A percentile compares a stretch with the other conserved stretches of the same genome.
phyloP scores from a whole-genome alignment of 2,329 filamentous ascomycete genomes.

The Trichophyton mentagrophytes region DNA sequence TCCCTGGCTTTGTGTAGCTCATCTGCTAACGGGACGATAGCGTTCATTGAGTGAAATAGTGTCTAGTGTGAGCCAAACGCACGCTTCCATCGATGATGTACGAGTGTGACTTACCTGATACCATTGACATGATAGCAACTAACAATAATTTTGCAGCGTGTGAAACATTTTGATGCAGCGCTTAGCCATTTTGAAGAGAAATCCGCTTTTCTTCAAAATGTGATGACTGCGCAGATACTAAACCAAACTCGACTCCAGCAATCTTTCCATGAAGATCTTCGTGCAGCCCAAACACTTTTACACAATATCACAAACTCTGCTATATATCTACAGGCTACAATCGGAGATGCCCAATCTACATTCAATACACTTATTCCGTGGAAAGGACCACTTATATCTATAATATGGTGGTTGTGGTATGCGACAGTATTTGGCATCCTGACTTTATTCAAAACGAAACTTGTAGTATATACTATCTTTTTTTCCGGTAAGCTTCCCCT shows the following conservation, averaged over 20 bases:
- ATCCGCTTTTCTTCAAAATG: conserved; percentile 22
- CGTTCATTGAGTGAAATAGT: conserved; percentile 15
- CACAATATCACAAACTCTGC: conserved; percentile 16
- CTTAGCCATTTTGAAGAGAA: conserved; percentile 24
- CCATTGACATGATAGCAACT: not conserved
- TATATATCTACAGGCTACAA: conserved; percentile 13
- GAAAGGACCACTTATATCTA: not conserved
- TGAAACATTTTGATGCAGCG: conserved; percentile 22
- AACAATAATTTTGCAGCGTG: conserved; percentile 22
- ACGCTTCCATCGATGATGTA: conserved; percentile 24
- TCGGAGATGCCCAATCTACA: conserved; percentile 14
- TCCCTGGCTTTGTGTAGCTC: not conserved
- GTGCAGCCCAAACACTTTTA: conserved; percentile 14
- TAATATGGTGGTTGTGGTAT: not conserved
- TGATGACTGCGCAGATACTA: conserved; percentile 26
- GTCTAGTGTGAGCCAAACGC: conserved; percentile 17
- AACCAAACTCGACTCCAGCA: conserved; percentile 16
- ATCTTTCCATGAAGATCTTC: conserved; percentile 15
- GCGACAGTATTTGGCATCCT: not conserved
- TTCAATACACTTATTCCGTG: not conserved
- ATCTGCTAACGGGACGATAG: conserved; percentile 9
- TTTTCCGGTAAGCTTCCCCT: not conserved
- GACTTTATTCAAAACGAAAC: not conserved
- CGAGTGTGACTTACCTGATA: not conserved
- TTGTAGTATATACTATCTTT: not conserved